Evolutionary conservation across 441 rosid species (phyloP).

Genomic region (Euphorbia corollata): DNA sequence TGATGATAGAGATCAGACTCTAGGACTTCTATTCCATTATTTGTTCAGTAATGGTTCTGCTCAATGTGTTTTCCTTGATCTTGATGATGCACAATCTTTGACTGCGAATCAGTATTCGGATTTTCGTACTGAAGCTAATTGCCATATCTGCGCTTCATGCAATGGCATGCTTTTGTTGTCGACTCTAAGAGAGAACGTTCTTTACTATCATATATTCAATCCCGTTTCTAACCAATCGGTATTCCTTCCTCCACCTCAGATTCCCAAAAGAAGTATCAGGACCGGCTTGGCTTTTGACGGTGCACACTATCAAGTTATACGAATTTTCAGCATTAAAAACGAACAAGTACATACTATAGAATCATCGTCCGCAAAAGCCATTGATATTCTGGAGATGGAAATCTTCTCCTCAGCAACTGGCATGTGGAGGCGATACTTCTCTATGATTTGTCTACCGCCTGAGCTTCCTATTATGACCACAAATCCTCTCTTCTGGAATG

Average conservation of each 20-base stretch:
- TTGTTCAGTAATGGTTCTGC: conserved; percentile 26
- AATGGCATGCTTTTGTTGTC: conserved; percentile 23
- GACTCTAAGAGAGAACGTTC: background rate
- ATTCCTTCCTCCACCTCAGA: conserved; percentile 24
- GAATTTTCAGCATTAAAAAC: conserved; percentile 19
- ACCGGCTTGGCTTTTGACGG: conserved; percentile 25
- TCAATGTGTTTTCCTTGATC: conserved; percentile 18
- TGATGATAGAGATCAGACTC: conserved; percentile 8
- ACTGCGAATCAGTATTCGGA: conserved; percentile 6
- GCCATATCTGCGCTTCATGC: conserved; percentile 22
- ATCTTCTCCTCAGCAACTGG: conserved; percentile 7
- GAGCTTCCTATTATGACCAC: conserved; percentile 8
- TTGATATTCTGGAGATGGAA: conserved; percentile 11
- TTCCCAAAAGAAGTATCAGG: conserved; percentile 20
- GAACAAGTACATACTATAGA: conserved; percentile 3
- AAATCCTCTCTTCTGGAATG: conserved; percentile 22
- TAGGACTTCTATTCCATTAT: conserved; percentile 26
- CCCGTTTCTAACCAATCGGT: conserved; percentile 16
- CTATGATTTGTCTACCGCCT: background rate
- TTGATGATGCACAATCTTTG: conserved; percentile 6
- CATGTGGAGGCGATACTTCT: conserved; percentile 1
- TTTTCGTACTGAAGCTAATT: conserved; percentile 19
- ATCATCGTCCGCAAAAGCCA: conserved; percentile 3
- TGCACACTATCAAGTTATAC: conserved; percentile 21
- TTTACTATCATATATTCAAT: conserved; percentile 15